Base-by-base conservation (phyloP, 23 red algal species). In the Gracilaria vermiculophylla region DNA sequence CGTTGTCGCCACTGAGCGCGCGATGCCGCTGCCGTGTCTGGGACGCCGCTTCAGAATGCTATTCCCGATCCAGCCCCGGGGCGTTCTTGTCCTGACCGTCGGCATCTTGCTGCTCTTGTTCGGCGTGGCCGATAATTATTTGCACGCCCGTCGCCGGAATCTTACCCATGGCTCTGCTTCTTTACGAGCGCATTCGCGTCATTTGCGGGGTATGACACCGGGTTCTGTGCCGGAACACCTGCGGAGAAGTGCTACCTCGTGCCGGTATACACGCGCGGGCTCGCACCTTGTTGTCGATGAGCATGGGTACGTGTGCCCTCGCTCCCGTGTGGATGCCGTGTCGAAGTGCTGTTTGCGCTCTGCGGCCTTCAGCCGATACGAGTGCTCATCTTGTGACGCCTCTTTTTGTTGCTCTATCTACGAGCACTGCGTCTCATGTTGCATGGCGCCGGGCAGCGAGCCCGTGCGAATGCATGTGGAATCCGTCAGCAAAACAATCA, bases 361-460 rank as follows among this genome's bases (percentile, higher is more conserved):
- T 32, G 3, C 34, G 1, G n/a, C 7, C 1, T 15, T 27, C 19
- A 16, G 19, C 7, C 75, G 77, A 1, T 92, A 72, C 33, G 25
- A 39, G 13, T 92, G 88, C 40, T 17, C 32, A 15, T 65, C 88
- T 0, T 92, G 88, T 49, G 61, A 72, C 25, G 34, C 32, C 7
- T 41, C 57, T 36, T 39, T 16, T 15, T 92, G 88, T 43, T 92
- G 88, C 45, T 9, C 21, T 2, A 16, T 49, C 14, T 92, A 76
- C 25, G 88, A 92, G 39, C 75, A 81, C 8, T 92, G 88, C 62
- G 88, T 92, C 5, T 92, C 88, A 19, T 92, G 88, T 43, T 92
- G 88, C 65, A 61, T 92, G 77, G 41, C 77, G 20, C 88, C 88
- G 13, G 34, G 20, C 1, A 25, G 49, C 17, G 16, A 16, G 24